These are phyloP conservation scores for Silene coronaria DNA, from an alignment of 179 eudicot genomes.

Conservation along the genomic window DNA sequence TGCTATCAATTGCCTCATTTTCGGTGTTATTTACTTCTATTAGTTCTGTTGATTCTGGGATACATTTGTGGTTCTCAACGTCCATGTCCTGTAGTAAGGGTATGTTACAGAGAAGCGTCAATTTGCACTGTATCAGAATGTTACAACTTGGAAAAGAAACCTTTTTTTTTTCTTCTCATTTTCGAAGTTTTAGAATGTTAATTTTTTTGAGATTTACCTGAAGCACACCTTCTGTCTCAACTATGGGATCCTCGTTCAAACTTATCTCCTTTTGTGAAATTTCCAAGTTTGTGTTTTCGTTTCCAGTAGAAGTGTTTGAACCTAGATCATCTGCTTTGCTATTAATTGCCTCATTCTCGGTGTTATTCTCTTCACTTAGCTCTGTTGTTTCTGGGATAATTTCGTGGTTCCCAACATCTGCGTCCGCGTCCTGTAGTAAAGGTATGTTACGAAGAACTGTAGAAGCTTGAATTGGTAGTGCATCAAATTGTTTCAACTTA, in stretches of 20 bases:
- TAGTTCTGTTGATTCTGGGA: neutral
- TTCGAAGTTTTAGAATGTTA: neutral
- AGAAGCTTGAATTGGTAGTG: neutral
- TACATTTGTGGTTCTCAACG: too few species aligned
- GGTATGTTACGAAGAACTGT: neutral
- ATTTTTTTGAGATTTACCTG: neutral
- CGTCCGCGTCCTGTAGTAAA: neutral
- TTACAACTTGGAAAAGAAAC: neutral
- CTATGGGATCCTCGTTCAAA: neutral
- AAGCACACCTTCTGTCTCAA: neutral
- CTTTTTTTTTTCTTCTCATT: neutral
- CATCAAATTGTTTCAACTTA: neutral
- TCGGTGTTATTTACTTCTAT: neutral
- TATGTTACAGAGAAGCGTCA: neutral
- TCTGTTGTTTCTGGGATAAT: neutral
- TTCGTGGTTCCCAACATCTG: neutral
- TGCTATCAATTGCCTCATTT: neutral
- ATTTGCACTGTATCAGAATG: neutral
- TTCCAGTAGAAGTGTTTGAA: neutral
- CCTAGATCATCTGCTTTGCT: neutral
- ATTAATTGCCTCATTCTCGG: neutral
- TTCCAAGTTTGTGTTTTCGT: neutral
- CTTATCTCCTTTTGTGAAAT: neutral
- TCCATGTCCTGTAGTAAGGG: too few species aligned
- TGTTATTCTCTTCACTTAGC: neutral